These are phyloP conservation scores for Salix purpurea DNA, from an alignment of 345 rosid genomes.

Conservation along the genomic window DNA sequence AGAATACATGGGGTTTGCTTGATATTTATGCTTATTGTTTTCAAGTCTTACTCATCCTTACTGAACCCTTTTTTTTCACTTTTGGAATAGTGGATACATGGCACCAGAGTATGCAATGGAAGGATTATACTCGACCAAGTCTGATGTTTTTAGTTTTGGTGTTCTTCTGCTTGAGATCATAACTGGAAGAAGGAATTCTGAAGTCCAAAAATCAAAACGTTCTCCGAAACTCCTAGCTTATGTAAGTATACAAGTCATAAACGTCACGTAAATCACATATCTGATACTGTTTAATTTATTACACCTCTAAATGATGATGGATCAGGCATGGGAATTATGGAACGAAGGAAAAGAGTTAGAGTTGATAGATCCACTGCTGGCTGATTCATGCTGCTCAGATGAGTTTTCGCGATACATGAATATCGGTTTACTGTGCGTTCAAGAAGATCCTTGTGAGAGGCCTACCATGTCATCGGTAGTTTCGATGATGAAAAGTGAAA, in stretches of 20 bases:
- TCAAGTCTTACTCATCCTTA: neutral
- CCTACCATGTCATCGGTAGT: constrained; percentile 32
- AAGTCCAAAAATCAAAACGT: constrained; percentile 9
- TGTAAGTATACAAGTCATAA: constrained; percentile 21
- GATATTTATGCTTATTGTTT: neutral
- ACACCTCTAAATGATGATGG: neutral
- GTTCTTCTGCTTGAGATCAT: constrained; percentile 54
- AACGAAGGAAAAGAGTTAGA: constrained; percentile 15
- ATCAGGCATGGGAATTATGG: constrained; percentile 36
- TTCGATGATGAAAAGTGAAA: constrained; percentile 22
- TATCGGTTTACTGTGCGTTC: constrained; percentile 32
- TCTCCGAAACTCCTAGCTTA: constrained; percentile 32
- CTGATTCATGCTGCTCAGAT: neutral
- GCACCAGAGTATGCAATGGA: constrained; percentile 51
- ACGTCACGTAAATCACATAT: neutral
- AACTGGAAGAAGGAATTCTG: constrained; percentile 37
- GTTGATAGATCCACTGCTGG: constrained; percentile 20
- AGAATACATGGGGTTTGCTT: neutral
- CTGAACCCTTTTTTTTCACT: neutral
- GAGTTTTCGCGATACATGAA: constrained; percentile 28
- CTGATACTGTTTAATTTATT: neutral
- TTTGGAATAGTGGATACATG: constrained; percentile 45
- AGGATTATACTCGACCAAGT: constrained; percentile 49
- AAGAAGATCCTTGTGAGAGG: constrained; percentile 21
- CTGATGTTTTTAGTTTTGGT: constrained; percentile 59